Percentiles rank a stretch among this genome's conserved stretches.
These are phyloP conservation scores for Phialemonium atrogriseum DNA, from an alignment of 2,329 filamentous ascomycete genomes.

Conservation along the genomic window DNA sequence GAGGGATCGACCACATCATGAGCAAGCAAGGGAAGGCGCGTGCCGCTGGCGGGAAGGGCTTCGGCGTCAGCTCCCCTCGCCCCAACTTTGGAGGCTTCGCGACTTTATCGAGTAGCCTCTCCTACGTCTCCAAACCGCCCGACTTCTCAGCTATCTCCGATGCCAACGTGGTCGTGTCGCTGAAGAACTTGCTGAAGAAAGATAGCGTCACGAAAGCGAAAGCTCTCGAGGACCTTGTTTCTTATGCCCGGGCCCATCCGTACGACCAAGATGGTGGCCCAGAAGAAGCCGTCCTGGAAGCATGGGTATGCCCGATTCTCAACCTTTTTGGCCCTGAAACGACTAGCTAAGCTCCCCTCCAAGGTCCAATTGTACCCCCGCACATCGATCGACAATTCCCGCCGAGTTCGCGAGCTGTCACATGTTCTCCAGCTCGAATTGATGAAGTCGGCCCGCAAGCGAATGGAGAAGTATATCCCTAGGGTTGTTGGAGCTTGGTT, in stretches of 20 bases:
- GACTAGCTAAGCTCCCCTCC: slow-evolving; percentile 6
- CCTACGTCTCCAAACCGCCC: slow-evolving; percentile 80
- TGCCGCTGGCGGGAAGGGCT: slow-evolving; percentile 7
- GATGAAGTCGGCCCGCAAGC: slow-evolving; percentile 61
- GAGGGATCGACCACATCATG: not conserved
- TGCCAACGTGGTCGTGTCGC: slow-evolving; percentile 75
- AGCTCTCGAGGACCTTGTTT: slow-evolving; percentile 76
- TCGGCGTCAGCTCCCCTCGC: slow-evolving; percentile 9
- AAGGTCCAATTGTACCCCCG: slow-evolving; percentile 83
- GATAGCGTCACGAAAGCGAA: slow-evolving; percentile 88
- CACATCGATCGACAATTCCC: slow-evolving; percentile 80
- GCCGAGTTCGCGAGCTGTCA: slow-evolving; percentile 78
- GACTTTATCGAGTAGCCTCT: slow-evolving; percentile 48
- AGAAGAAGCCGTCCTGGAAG: slow-evolving; percentile 77
- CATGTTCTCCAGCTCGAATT: slow-evolving; percentile 64
- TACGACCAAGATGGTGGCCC: slow-evolving; percentile 50
- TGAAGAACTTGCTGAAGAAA: slow-evolving; percentile 89
- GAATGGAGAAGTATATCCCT: slow-evolving; percentile 72
- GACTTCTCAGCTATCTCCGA: slow-evolving; percentile 72
- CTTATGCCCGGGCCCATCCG: slow-evolving; percentile 48
- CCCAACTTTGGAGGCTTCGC: slow-evolving; percentile 33
- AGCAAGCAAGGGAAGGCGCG: not conserved
- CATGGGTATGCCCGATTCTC: slow-evolving; percentile 79
- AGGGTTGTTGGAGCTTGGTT: slow-evolving; percentile 84
- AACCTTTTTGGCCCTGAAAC: too few relatives aligned